These are phyloP conservation scores for Aspergillus carlsbadensis DNA, from an alignment of 495 filamentous ascomycete genomes.

Conservation along the genomic window DNA sequence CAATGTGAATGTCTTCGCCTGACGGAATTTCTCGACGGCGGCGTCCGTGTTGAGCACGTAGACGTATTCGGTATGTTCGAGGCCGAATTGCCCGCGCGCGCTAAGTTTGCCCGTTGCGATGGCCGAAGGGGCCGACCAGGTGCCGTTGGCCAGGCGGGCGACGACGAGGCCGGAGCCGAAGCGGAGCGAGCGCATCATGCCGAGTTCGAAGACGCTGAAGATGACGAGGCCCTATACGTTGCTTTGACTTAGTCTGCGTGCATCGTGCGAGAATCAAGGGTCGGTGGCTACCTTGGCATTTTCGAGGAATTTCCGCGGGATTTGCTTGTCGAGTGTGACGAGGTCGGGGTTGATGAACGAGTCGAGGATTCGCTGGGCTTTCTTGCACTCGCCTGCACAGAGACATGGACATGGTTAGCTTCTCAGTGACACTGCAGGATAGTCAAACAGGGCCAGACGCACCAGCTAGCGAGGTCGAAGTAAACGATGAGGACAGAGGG, in stretches of 20 bases:
- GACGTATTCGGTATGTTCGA: constrained; percentile 95
- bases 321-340: constrained; percentile 83
- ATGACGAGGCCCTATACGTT: constrained; percentile 84
- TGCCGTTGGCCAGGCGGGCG: constrained; percentile 80
- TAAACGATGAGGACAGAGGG: not conserved
- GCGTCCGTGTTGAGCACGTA: constrained; percentile 89
- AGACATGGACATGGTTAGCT: not conserved
- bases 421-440: not conserved
- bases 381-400: constrained; percentile 80
- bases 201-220: constrained; percentile 85
- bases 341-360: constrained; percentile 86
- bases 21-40: constrained; percentile 87
- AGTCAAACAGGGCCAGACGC: not conserved
- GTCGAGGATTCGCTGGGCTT: constrained; percentile 79
- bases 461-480: constrained; percentile 4
- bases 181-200: constrained; percentile 82
- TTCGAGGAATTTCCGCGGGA: constrained; percentile 79
- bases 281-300: constrained; percentile 84
- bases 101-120: constrained; percentile 82
- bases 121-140: constrained; percentile 90
- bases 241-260: too few relatives aligned
- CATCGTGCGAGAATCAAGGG: too few relatives aligned
- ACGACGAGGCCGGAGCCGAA: constrained; percentile 92
- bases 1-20: constrained; percentile 77
- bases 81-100: constrained; percentile 88